Base-by-base conservation (phyloP, 169 alveolate genomes). In the Amoebophrya sp. region DNA sequence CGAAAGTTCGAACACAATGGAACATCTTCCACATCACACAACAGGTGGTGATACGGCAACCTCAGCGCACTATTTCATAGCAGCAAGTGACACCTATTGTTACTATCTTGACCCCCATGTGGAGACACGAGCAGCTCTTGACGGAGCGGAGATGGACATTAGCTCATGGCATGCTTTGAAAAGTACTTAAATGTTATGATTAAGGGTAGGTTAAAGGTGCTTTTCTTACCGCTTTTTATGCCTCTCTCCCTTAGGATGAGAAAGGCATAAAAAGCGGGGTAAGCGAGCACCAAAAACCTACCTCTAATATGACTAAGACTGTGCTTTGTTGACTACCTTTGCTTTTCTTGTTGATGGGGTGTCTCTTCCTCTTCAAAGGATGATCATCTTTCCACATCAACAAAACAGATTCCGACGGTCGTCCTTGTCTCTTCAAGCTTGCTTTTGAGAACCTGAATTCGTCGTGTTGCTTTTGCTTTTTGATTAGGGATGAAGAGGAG, bases 131-230 rank as follows among this genome's bases (percentile, higher is more conserved):
- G 33, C 83, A 29, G 83, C 83, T 1, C n/a, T 65, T 29, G 83
- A 65, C 83, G 83, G 83, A 65, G 83, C 83, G n/a, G 83, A 65
- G n/a, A 65, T 65, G 83, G 83, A 65, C 83, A 65, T 36, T 6
- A 26, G 33, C 12, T 26, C 10, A 29, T 65, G 83, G 83, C 83
- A 65, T 36, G 83, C 83, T 1, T 36, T 65, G 83, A 65, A 65
- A 26, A 65, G 83, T 65, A 65, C 18, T 47, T 47, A 12, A 18
- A 47, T 47, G 65, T 18, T 47, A 47, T 47, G 18, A 47, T 47
- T 47, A 47, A 47, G 65, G 6, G 65, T 47, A n/a, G n/a, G n/a
- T n/a, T n/a, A n/a, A n/a, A n/a, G n/a, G n/a, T n/a, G n/a, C n/a
- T n/a, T n/a, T n/a, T n/a, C n/a, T n/a, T n/a, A n/a, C n/a, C n/a